Base-by-base conservation (phyloP, 306 rosid species). In the apple (Malus domestica) region DNA sequence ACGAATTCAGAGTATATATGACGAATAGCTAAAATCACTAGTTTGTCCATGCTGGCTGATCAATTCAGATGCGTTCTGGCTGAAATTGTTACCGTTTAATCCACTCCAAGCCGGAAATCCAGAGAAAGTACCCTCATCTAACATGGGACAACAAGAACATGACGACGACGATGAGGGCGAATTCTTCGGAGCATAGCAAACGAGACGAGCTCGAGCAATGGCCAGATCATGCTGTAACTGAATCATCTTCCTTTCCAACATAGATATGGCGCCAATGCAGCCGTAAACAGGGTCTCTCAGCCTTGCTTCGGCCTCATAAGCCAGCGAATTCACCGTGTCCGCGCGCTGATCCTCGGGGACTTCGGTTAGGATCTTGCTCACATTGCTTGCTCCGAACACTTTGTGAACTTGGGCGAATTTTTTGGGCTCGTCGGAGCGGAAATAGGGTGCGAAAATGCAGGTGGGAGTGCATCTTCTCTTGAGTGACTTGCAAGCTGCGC, bases 361-460 rank as follows among this genome's bases (percentile, higher is more conserved):
- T 74, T 92, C 97, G 0, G 68, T 76, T 12, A 95, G 87, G 86
- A 95, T 90, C 89, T 90, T 95, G 90, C 98, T 92, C 55, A 90
- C 97, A 78, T 92, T 95, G 88, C 98, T 95, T 3, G 98, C 98
- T 16, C 98, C 97, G 46, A 95, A 95, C 3, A 95, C 98, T 78
- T 94, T 94, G 83, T 94, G 98, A 3, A 94, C 97, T 13, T 94
- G 89, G 10, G 97, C 95, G 3, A 94, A 94, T 59, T 90, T 94
- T 72, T 80, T 86, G 3, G 93, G 84, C 87, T 94, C 98, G 29
- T 94, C 93, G 2, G 96, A 85, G 61, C 81, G 87, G 11, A 95
- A 92, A 80, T 95, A 88, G 0, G 98, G 97, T 0, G 98, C 98
- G 70, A 95, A 95, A 45, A 95, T 89, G 70, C 98, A 92, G 42